Base-by-base conservation (phyloP, 2,329 filamentous ascomycete genomes). In the Trichoderma afroharzianum region DNA sequence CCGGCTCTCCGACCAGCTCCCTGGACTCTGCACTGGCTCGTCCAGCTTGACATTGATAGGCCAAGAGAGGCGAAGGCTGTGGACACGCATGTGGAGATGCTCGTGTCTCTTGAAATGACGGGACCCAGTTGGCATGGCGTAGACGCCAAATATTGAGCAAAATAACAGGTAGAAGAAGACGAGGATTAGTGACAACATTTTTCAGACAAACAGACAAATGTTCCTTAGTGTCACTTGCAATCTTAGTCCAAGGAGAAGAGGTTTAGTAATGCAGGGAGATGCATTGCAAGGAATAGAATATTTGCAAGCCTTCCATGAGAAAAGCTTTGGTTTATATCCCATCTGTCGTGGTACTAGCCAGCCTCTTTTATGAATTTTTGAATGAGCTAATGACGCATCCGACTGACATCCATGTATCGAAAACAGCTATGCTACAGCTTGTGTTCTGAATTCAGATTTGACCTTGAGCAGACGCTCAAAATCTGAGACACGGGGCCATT, bases 61-160 rank as follows among this genome's bases (percentile, higher is more conserved):
- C 9, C 66, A 36, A 5, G 66, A 43, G 28, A 68, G 33, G n/a
- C 55, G 66, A 18, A 68, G 21, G 55, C 28, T 68, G 36, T 59
- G 55, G 28, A 50, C 66, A 26, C 66, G 66, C n/a, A 57, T 18
- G 39, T 63, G 47, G 57, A 64, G 21, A 32, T 70, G 59, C 4
- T 50, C 68, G 30, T 63, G 68, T 55, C 68, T 63, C 24, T 50
- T 62, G 43, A 53, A 53, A 12, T 24, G 26, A 39, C 18, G 32
- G 4, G 58, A 50, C 15, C 24, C 58, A 24, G 32, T 57, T 21
- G 78, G 78, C 30, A 75, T 77, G 21, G 78, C 78, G 26, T 78
- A 68, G 2, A 76, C 69, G 28, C 74, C 67, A 18, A 75, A 71
- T 50, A 75, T 71, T 73, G 77, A 77, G 36, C 77, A 58, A 47